These are phyloP conservation scores for Starmerella khaoyaiensis DNA, from an alignment of 805 yeast genomes.

Conservation along the genomic window DNA sequence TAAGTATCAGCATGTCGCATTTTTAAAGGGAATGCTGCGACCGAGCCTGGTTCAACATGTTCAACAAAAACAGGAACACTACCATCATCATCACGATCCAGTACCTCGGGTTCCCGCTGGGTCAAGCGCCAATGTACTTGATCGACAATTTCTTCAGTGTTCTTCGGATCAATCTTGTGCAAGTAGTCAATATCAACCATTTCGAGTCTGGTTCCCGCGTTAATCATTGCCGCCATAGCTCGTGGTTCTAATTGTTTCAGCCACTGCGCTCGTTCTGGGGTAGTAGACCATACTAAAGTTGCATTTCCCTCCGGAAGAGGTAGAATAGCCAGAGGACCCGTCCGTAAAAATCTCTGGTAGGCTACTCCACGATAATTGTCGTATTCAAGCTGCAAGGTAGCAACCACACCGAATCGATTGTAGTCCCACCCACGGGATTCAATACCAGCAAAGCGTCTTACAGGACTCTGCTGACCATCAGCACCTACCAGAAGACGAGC, in stretches of 20 bases:
- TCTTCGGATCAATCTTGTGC: constrained; percentile 32
- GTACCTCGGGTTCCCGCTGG: constrained; percentile 35
- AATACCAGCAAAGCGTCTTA: constrained; percentile 64
- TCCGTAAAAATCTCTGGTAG: constrained; percentile 83
- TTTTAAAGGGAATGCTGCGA: constrained; percentile 82
- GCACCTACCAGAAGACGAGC: constrained; percentile 83
- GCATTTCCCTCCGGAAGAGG: constrained; percentile 81
- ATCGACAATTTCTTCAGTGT: constrained; percentile 38
- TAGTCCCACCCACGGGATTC: constrained; percentile 89
- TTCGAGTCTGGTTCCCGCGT: constrained; percentile 75
- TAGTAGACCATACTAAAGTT: constrained; percentile 88
- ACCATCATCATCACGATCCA: constrained; percentile 50
- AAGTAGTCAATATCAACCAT: constrained; percentile 65
- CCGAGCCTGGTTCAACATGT: constrained; percentile 45
- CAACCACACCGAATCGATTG: constrained; percentile 82
- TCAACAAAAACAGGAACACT: constrained; percentile 54
- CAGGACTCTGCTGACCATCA: constrained; percentile 93
- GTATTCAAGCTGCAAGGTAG: constrained; percentile 61
- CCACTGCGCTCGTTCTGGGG: constrained; percentile 57
- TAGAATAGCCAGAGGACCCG: constrained; percentile 85
- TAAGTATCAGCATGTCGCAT: constrained; percentile 86
- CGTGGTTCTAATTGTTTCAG: constrained; percentile 46
- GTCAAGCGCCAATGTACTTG: constrained; percentile 65
- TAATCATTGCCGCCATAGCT: constrained; percentile 56
- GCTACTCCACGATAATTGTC: constrained; percentile 63